A percentile compares a stretch with the other conserved stretches of the same genome.
These are phyloP conservation scores for Ceratocystis albifundus DNA, from an alignment of 2,329 filamentous ascomycete species.

Conservation along the genomic window DNA sequence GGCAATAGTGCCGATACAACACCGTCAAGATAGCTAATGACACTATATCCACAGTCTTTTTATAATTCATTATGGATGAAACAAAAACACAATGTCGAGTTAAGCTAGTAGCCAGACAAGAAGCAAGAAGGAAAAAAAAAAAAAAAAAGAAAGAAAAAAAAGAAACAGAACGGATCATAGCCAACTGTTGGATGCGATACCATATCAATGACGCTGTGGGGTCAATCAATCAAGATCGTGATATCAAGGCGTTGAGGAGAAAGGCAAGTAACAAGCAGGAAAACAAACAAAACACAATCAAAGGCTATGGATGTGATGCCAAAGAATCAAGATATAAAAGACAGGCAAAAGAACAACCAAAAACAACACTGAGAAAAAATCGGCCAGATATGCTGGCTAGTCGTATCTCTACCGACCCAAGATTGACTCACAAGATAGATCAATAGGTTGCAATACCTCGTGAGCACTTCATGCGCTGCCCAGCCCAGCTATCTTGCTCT, in stretches of 20 bases:
- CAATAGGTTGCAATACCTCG: not conserved
- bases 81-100: no score
- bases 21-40: no score
- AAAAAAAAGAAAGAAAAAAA: no score
- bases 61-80: no score
- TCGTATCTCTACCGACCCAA: not conserved
- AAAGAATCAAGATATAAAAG: not conserved
- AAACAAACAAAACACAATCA: not conserved
- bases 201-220: not conserved
- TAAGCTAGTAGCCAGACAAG: no score
- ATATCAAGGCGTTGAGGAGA: not conserved
- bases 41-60: no score
- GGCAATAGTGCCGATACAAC: not conserved
- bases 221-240: not conserved
- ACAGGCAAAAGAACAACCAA: not conserved
- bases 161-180: no score
- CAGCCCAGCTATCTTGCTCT: slow-evolving; percentile 37
- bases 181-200: not conserved
- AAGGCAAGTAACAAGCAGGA: not conserved
- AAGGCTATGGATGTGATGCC: not conserved
- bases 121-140: no score
- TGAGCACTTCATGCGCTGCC: slow-evolving; percentile 34
- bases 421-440: not conserved
- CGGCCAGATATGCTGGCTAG: not conserved
- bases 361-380: not conserved